Evolutionary conservation across 345 rosid genomes (phyloP).

Genomic region (Iberis pinnata): DNA sequence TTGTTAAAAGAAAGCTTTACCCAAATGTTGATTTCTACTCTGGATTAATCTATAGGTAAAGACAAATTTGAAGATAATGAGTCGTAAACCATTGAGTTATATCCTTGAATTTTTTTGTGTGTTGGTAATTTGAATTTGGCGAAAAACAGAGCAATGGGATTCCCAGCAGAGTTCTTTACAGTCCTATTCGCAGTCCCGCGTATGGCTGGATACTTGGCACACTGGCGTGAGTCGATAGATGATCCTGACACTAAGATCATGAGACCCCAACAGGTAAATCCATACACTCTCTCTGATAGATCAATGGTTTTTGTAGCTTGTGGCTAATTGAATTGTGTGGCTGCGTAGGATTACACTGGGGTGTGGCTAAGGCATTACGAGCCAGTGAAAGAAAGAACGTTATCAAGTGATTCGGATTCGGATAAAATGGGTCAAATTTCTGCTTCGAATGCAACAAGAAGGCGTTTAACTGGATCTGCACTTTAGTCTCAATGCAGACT

Average conservation of each 20-base stretch:
- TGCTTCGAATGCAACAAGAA: slow-evolving; percentile 74
- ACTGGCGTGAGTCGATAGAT: slow-evolving; percentile 93
- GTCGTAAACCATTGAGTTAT: slow-evolving; percentile 4
- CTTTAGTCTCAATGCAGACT: slow-evolving; percentile 21
- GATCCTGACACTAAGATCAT: slow-evolving; percentile 96
- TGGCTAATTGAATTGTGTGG: slow-evolving; percentile 8
- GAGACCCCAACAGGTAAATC: slow-evolving; percentile 89
- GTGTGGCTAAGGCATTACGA: slow-evolving; percentile 76
- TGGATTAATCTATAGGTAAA: slow-evolving; percentile 85
- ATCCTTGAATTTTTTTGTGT: not conserved
- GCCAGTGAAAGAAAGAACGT: slow-evolving; percentile 55
- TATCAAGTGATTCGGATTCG: slow-evolving; percentile 14
- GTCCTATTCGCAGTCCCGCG: slow-evolving; percentile 93
- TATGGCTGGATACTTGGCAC: slow-evolving; percentile 94
- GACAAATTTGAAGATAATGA: not conserved
- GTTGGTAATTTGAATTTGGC: too few relatives aligned
- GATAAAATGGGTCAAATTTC: slow-evolving; percentile 64
- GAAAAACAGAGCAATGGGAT: slow-evolving; percentile 86
- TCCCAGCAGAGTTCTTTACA: slow-evolving; percentile 92
- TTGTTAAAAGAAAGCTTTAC: slow-evolving; percentile 82
- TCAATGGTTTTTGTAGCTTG: too few relatives aligned
- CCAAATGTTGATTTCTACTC: slow-evolving; percentile 99
- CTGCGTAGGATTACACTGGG: slow-evolving; percentile 70
- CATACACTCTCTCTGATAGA: not conserved
- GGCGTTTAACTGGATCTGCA: slow-evolving; percentile 73